A percentile compares a stretch with the other conserved stretches of the same genome.
These are phyloP conservation scores for Zymoseptoria brevis DNA, from an alignment of 2,329 filamentous ascomycete species.

Conservation along the genomic window DNA sequence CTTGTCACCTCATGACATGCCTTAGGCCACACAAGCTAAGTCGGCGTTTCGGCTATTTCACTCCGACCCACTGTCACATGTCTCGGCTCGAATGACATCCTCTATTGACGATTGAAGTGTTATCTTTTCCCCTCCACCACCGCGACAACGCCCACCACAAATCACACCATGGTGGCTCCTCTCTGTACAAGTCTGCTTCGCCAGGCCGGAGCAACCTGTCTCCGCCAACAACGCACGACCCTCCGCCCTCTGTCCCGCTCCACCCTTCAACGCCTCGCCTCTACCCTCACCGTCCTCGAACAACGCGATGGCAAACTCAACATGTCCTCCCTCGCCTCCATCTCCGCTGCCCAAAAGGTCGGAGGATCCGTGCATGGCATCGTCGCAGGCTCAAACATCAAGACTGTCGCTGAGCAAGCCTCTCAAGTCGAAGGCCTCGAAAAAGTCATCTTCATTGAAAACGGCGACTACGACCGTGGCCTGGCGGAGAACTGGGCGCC, in stretches of 20 bases:
- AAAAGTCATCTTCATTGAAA: slow-evolving; percentile 85
- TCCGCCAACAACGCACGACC: slow-evolving; percentile 26
- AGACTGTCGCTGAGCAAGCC: slow-evolving; percentile 69
- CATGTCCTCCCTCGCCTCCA: slow-evolving; percentile 39
- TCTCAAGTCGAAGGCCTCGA: slow-evolving; percentile 85
- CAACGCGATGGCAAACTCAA: slow-evolving; percentile 86
- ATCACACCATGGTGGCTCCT: slow-evolving; percentile 12
- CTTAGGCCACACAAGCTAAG: background rate
- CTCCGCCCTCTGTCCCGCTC: slow-evolving; percentile 38
- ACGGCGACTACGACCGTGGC: slow-evolving; percentile 85
- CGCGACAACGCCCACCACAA: background rate
- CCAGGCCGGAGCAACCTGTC: slow-evolving; percentile 22
- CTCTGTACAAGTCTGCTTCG: slow-evolving; percentile 20
- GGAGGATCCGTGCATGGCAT: slow-evolving; percentile 82
- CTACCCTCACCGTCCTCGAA: slow-evolving; percentile 84
- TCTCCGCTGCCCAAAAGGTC: slow-evolving; percentile 18
- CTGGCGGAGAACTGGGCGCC: slow-evolving; percentile 93
- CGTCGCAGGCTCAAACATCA: slow-evolving; percentile 71
- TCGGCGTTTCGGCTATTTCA: background rate
- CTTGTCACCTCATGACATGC: background rate
- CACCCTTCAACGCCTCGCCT: slow-evolving; percentile 63
- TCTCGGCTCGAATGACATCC: background rate
- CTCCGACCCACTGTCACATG: background rate
- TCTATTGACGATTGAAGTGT: background rate
- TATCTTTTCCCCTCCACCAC: background rate